Evolutionary conservation across 2,329 filamentous ascomycete genomes (phyloP), one percentile per base, ranked within the genome.

Genomic region (Aspergillus eucalypticola): DNA sequence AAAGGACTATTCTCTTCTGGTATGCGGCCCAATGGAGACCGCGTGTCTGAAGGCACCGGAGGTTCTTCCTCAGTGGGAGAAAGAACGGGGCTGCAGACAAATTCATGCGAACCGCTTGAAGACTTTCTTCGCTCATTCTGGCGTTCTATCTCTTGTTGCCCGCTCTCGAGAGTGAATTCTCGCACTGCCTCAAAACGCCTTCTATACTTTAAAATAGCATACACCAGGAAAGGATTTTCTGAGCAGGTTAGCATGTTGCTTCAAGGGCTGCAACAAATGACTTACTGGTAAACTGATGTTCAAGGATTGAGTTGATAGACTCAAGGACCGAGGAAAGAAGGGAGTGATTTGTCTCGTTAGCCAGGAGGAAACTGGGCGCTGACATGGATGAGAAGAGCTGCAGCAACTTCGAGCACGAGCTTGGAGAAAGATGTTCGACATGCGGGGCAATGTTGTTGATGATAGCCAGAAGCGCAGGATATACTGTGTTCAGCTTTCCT

Each of bases 351-450:
- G 86, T 90, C 60, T 99, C 95, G 68, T 96, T 98, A 7, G 91
- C 92, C 17, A 98, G 81, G 8, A 99, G 80, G 73, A 98, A 99
- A 32, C 90, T 92, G 0, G 95, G 94, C 0, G 92, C 91, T 8
- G 94, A 96, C 90, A 98, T 96, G 35, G 91, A 95, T 4, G 88
- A 86, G 73, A 96, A 96, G 0, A 98, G 81, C 68, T 97, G 92
- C 66, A 98, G 82, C 29, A 98, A 79, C 73, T 92, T 96, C 2
- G 89, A 87, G 72, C 91, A 90, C 15, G 92, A 88, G 3, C 88
- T 84, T 3, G 87, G 81, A 54, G 90, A 91, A 10, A 98, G 79
- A 21, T 89, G 86, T 70, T 95, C 87, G 4, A 95, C 81, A 71
- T 96, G 91, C 15, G 95, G 89, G 10, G 93, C 88, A 64, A 97